phyloP scores from a whole-genome alignment of 208 protist species.

The Strigomonas oncopelti region DNA sequence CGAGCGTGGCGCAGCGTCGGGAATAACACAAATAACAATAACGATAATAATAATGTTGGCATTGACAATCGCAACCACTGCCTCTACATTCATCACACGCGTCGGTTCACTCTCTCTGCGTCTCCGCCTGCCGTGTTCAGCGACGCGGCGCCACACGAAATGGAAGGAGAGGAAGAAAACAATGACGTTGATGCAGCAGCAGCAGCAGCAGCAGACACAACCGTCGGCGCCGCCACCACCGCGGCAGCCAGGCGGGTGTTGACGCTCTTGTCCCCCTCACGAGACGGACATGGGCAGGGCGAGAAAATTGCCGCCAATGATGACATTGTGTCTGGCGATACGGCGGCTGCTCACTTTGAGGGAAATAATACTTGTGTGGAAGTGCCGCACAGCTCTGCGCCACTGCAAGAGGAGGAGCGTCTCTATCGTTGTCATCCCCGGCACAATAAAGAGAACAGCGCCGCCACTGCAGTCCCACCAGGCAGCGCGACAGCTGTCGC shows the following conservation, averaged over 20 bases:
- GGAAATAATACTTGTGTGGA: no score
- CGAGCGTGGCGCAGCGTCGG: no score
- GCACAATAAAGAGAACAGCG: no score
- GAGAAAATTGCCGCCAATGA: neutral
- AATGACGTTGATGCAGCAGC: neutral
- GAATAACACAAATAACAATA: slow-evolving; percentile 1
- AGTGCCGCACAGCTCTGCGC: no score
- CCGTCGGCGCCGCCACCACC: no score
- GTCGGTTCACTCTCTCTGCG: neutral
- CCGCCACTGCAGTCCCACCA: no score
- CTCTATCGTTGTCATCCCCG: no score
- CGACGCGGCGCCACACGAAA: no score
- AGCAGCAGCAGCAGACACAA: slow-evolving; percentile 2
- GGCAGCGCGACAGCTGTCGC: no score
- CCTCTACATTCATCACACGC: neutral
- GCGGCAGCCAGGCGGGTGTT: neutral
- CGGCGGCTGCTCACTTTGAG: no score
- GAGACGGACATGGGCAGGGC: neutral
- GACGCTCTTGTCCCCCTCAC: neutral
- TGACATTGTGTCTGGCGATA: no score
- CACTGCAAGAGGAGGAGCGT: no score
- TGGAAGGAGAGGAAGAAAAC: neutral
- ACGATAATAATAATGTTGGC: slow-evolving; percentile 8
- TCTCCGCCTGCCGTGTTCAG: neutral
- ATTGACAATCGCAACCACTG: neutral